phyloP scores from a whole-genome alignment of 2,329 filamentous ascomycete genomes.

The Talaromyces marneffei region DNA sequence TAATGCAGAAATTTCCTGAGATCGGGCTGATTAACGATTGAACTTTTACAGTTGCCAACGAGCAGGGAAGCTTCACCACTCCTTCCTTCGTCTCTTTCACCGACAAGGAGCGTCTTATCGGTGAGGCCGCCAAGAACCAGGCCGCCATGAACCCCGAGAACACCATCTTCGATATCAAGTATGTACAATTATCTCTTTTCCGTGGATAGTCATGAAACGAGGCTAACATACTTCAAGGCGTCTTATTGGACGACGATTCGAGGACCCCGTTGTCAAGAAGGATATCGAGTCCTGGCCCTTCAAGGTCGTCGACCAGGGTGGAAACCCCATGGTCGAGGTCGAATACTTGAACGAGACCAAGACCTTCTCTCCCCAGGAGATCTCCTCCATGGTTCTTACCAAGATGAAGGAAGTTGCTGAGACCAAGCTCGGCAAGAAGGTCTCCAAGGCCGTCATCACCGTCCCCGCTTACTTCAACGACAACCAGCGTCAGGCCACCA shows the following conservation, averaged over 20 bases:
- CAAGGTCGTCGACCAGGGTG: constrained; percentile 88
- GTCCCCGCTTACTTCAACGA: constrained; percentile 99
- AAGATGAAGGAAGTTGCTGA: constrained; percentile 99
- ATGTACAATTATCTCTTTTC: constrained; percentile 37
- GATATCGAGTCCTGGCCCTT: constrained; percentile 98
- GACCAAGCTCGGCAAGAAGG: constrained; percentile 96
- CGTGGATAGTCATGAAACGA: neutral
- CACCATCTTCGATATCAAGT: constrained; percentile 99
- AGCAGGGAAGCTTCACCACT: constrained; percentile 98
- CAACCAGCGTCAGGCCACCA: constrained; percentile 99
- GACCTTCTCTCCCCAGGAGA: constrained; percentile 95
- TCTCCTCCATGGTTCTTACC: constrained; percentile 96
- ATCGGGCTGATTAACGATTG: constrained; percentile 1
- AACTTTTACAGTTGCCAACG: constrained; percentile 70
- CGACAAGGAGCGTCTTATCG: constrained; percentile 96
- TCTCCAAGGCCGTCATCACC: constrained; percentile 97
- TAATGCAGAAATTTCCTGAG: constrained; percentile 8
- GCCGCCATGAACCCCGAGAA: constrained; percentile 98
- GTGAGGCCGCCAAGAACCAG: constrained; percentile 99
- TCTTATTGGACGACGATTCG: constrained; percentile 92
- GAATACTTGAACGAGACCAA: constrained; percentile 93
- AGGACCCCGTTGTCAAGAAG: constrained; percentile 97
- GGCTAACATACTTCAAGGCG: constrained; percentile 54
- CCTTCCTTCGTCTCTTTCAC: constrained; percentile 99
- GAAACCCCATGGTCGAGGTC: constrained; percentile 87